Evolutionary conservation across 441 rosid species (phyloP), one percentile per base, ranked within the genome.

Genomic region (Viola pubescens): DNA sequence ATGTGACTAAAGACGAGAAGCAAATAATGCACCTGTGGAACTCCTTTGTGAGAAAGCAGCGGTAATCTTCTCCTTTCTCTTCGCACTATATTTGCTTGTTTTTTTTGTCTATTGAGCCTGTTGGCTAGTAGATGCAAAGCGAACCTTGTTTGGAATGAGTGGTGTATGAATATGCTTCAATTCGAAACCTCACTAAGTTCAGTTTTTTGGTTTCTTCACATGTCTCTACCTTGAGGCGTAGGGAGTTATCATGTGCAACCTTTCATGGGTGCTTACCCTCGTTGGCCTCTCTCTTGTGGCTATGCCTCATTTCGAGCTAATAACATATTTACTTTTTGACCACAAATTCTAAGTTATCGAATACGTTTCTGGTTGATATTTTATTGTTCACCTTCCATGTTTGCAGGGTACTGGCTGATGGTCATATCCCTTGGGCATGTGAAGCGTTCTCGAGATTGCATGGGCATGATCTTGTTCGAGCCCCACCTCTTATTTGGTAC

Each of bases 11-110:
- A 71, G 92, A 91, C 69, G 98, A 94, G 82, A 94, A 87, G 75
- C 94, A 78, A 72, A 84, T 94, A 72, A 94, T 94, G 99, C 99
- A 94, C 75, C 60, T 91, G 73, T 94, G 99, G 99, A 94, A 91
- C 79, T 94, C 98, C 8, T 91, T 94, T 65, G 94, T 87, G 73
- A 83, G 99, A 67, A 94, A 91, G 77, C 99, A 94, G 70, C 81
- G 96, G 99, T 91, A 81, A 66, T 37, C 5, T 34, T 56, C 48
- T 56, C 9, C 39, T 58, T 72, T 16, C 47, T 3, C 39, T 68
- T 44, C 58, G 4, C 52, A 55, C 9, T 46, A 46, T 12, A 46
- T 7, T 4, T 12, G n/a, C 11, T 8, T 46, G 49, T 63, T 26
- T 42, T 7, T n/a, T 8, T 54, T 19, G 10, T 42, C 12, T 6